phyloP scores from a whole-genome alignment of 768 basidiomycete genomes.

The Naganishia vaughanmartiniae region DNA sequence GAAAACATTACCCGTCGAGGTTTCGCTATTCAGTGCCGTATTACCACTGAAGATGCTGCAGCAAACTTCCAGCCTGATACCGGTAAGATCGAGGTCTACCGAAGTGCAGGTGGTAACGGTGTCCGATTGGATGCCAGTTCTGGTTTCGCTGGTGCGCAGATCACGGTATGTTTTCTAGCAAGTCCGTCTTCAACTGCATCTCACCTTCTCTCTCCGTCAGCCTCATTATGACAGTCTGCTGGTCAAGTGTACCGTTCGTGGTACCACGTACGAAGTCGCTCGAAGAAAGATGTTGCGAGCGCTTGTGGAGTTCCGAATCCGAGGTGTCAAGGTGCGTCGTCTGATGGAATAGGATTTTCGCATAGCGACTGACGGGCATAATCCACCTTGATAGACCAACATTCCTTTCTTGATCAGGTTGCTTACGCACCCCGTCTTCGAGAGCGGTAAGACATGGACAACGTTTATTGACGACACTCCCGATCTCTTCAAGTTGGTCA shows the following conservation, averaged over 20 bases:
- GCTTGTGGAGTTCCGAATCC: conserved; percentile 98
- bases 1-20: conserved; percentile 94
- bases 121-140: conserved; percentile 94
- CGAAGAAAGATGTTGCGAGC: conserved; percentile 98
- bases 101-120: conserved; percentile 96
- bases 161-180: conserved; percentile 64
- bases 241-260: conserved; percentile 92
- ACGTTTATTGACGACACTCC: conserved; percentile 99
- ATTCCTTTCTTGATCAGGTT: conserved; percentile 99
- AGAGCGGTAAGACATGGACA: conserved; percentile 96
- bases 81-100: conserved; percentile 98
- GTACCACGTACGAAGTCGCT: conserved; percentile 97
- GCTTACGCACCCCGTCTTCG: conserved; percentile 92
- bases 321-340: conserved; percentile 77
- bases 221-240: conserved; percentile 97
- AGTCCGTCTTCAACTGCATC: background rate
- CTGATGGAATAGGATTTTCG: conserved; percentile 30
- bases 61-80: conserved; percentile 93
- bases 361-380: background rate
- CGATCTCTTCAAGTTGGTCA: conserved; percentile 97
- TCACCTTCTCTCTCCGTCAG: conserved; percentile 52
- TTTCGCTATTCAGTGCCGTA: conserved; percentile 95
- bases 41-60: conserved; percentile 97
- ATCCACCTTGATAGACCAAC: conserved; percentile 67
- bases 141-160: conserved; percentile 97